Evolutionary conservation across 2,329 filamentous ascomycete species (phyloP), one percentile per base, ranked within the genome.

Genomic region (Beauveria medogensis): DNA sequence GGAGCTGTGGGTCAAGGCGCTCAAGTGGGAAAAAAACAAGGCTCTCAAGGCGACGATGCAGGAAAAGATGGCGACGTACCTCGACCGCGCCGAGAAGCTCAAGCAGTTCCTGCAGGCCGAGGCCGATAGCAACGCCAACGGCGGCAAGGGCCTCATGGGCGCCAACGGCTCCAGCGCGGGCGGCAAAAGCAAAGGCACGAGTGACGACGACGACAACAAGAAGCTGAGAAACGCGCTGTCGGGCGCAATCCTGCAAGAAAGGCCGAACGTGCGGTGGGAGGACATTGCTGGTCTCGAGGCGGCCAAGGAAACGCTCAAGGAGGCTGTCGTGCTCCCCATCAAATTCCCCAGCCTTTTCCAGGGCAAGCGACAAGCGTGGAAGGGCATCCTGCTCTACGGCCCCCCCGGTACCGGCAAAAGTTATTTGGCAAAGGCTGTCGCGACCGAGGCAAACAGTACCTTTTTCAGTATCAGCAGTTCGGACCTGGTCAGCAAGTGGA

Each of bases 21-120:
- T 99, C 63, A 99, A 99, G 81, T 99, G 93, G 93, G 94, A 99
- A 80, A 99, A 97, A 84, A 97, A 97, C 78, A 87, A 90, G 65
- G 93, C 92, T 69, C 92, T 91, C 65, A 97, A 97, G 80, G 92
- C 95, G 72, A 96, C 96, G 84, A 97, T 99, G 75, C 89, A 94
- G 68, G 86, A 90, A 68, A 97, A 97, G 80, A 92, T 92, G 22
- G 90, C 82, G 69, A 93, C 97, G 73, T 99, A 99, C 81, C 96
- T 99, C 89, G 93, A 97, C 77, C 91, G 94, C 64, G 94, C 94
- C 65, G 94, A 99, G 80, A 97, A 97, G 80, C 85, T 99, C 65
- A 99, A 99, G 77, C 86, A 88, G 60, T 94, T 97, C 72, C 79
- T 99, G 46, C 88, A 92, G 66, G 81, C 84, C 59, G 89, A 94